These are phyloP conservation scores for Xylariales sp. DNA, from an alignment of 2,329 filamentous ascomycete species.

Conservation along the genomic window DNA sequence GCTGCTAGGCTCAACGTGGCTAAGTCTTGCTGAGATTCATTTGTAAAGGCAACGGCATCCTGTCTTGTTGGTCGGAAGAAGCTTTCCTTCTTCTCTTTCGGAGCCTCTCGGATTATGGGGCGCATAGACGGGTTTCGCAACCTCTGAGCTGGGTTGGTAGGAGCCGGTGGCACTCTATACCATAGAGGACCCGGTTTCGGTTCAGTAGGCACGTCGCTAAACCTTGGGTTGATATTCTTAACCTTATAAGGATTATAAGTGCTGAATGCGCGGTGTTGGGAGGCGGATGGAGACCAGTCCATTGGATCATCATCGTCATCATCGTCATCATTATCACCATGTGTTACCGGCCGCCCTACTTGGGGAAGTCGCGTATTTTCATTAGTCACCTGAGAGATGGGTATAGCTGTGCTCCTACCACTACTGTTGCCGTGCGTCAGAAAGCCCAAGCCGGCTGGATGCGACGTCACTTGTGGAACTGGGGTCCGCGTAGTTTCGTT, in stretches of 20 bases:
- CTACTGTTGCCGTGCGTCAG: not conserved
- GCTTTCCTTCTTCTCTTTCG: slow-evolving; percentile 58
- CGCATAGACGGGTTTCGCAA: slow-evolving; percentile 71
- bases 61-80: slow-evolving; percentile 57
- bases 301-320: slow-evolving; percentile 65
- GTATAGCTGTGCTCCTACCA: not conserved
- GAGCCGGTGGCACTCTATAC: slow-evolving; percentile 76
- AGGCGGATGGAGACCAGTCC: slow-evolving; percentile 77
- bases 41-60: slow-evolving; percentile 43
- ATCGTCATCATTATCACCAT: slow-evolving; percentile 60
- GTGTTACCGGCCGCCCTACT: slow-evolving; percentile 40
- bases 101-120: slow-evolving; percentile 62
- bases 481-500: slow-evolving; percentile 17
- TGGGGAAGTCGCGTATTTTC: not conserved
- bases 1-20: slow-evolving; percentile 43
- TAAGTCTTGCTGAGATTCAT: slow-evolving; percentile 30
- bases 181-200: slow-evolving; percentile 69
- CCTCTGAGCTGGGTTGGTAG: slow-evolving; percentile 72
- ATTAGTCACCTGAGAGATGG: not conserved
- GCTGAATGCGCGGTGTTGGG: slow-evolving; percentile 67
- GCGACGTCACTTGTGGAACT: slow-evolving; percentile 3
- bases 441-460: not conserved
- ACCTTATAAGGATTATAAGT: slow-evolving; percentile 55
- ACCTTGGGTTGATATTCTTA: slow-evolving; percentile 57
- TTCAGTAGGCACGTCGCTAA: slow-evolving; percentile 59